Base-by-base conservation (phyloP, 73 alveolate genomes). In the Urostyla sp. region DNA sequence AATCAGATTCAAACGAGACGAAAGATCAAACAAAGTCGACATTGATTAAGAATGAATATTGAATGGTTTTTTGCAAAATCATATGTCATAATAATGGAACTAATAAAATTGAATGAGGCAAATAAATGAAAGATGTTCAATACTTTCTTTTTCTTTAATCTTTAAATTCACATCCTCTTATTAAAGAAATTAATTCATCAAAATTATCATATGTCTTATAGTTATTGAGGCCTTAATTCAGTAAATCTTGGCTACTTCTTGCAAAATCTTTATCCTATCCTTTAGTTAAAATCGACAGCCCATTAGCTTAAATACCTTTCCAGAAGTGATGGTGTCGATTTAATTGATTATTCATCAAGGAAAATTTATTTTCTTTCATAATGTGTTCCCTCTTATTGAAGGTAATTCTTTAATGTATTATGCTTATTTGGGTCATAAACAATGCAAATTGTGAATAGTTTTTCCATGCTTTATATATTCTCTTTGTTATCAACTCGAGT, bases 381-480 rank as follows among this genome's bases (percentile, higher is more conserved):
- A 27, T 27, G 56, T 34, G 31, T 4, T n/a, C 34, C 11, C 6
- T 56, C 10, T 21, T 59, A 7, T n/a, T n/a, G 5, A 31, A 59
- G n/a, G 32, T 16, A 35, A 6, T 27, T 44, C 45, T 63, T 63
- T 40, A 63, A 43, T 16, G 30, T 8, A 13, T 63, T 13, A 38
- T 57, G 24, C 37, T 74, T 88, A 21, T 52, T 60, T 11, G 90
- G 92, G 66, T 84, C 88, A 37, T 43, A 63, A 13, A 63, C 44
- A 30, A 63, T 18, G 24, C 79, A 63, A 10, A 63, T 16, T 13
- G 79, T 63, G 36, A 37, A 63, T 43, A 63, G 44, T 56, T 73
- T 38, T 27, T 69, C 84, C 1, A 49, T 44, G 56, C 44, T 60
- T 63, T 20, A 26, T 1, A 20, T 20, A 40, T 63, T 36, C 3